phyloP scores from a whole-genome alignment of 768 basidiomycete genomes.

The Pluteus cervinus region DNA sequence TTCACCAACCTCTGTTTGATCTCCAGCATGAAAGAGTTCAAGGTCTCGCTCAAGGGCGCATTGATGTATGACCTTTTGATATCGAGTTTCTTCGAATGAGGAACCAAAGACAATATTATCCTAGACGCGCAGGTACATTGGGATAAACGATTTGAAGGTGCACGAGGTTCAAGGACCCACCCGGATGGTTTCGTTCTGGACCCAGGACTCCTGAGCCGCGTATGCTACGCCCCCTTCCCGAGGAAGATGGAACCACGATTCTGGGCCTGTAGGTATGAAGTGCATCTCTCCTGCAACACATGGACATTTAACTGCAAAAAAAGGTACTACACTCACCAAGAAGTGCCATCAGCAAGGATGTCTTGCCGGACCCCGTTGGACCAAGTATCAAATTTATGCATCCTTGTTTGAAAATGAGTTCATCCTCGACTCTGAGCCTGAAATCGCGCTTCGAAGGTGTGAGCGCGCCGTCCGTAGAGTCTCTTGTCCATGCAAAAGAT shows the following conservation, averaged over 20 bases:
- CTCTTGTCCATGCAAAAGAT: slow-evolving; percentile 49
- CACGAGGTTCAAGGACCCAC: too few species aligned
- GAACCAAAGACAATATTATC: slow-evolving; percentile 79
- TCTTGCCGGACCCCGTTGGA: slow-evolving; percentile 56
- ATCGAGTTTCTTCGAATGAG: slow-evolving; percentile 64
- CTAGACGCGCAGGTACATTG: slow-evolving; percentile 12
- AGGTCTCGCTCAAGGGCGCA: slow-evolving; percentile 70
- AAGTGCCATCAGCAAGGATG: slow-evolving; percentile 57
- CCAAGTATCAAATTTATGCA: slow-evolving; percentile 52
- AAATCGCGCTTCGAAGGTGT: slow-evolving; percentile 46
- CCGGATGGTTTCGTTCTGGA: slow-evolving; percentile 68
- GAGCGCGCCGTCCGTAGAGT: slow-evolving; percentile 17
- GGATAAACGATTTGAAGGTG: too few species aligned
- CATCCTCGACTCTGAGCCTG: slow-evolving; percentile 42
- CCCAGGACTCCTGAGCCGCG: slow-evolving; percentile 78
- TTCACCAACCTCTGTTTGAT: slow-evolving; percentile 64
- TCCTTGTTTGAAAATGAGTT: slow-evolving; percentile 46
- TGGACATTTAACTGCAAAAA: neutral
- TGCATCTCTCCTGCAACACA: slow-evolving; percentile 51
- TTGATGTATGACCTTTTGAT: slow-evolving; percentile 66
- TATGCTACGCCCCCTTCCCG: slow-evolving; percentile 62
- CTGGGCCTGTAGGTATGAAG: slow-evolving; percentile 41
- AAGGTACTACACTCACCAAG: slow-evolving; percentile 29
- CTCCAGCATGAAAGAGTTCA: slow-evolving; percentile 57
- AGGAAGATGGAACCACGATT: slow-evolving; percentile 62